phyloP scores from a whole-genome alignment of 495 filamentous ascomycete species.

The Annulohypoxylon moriforme region DNA sequence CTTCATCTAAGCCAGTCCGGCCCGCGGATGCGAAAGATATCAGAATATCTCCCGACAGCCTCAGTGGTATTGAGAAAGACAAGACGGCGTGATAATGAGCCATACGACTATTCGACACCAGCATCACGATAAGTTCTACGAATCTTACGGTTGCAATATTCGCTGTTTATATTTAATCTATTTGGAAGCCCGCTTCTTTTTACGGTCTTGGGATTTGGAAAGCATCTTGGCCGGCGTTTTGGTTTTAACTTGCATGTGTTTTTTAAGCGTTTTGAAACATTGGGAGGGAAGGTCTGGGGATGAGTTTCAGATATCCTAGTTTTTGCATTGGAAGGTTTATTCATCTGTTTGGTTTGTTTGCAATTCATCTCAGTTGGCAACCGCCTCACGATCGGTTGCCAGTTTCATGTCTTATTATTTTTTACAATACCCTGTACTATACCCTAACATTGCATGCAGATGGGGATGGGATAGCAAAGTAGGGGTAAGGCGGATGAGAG shows the following conservation, averaged over 20 bases:
- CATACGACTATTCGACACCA: constrained; percentile 5
- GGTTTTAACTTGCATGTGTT: constrained; percentile 28
- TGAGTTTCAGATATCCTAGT: constrained; percentile 33
- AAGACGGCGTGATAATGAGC: neutral
- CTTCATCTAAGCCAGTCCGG: neutral
- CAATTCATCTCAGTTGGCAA: constrained; percentile 17
- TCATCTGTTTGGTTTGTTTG: constrained; percentile 24
- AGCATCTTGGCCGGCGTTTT: constrained; percentile 42
- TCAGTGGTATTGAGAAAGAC: neutral
- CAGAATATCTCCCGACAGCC: neutral
- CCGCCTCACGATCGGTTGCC: constrained; percentile 12
- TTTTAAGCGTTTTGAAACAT: constrained; percentile 32
- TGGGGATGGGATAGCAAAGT: constrained; percentile 13
- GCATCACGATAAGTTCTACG: constrained; percentile 10
- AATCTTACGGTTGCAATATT: constrained; percentile 5
- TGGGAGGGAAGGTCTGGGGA: constrained; percentile 28
- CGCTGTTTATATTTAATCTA: constrained; percentile 8
- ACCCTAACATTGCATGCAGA: constrained; percentile 31
- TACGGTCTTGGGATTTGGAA: neutral
- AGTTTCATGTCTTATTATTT: constrained; percentile 41
- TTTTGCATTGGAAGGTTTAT: constrained; percentile 38
- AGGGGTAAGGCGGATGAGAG: constrained; percentile 8
- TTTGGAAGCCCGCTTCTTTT: constrained; percentile 8
- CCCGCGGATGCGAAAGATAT: neutral
- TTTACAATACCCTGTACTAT: constrained; percentile 45